Conservation (phyloP, 169 alveolate species). For the Cryptosporidium viatorum region DNA sequence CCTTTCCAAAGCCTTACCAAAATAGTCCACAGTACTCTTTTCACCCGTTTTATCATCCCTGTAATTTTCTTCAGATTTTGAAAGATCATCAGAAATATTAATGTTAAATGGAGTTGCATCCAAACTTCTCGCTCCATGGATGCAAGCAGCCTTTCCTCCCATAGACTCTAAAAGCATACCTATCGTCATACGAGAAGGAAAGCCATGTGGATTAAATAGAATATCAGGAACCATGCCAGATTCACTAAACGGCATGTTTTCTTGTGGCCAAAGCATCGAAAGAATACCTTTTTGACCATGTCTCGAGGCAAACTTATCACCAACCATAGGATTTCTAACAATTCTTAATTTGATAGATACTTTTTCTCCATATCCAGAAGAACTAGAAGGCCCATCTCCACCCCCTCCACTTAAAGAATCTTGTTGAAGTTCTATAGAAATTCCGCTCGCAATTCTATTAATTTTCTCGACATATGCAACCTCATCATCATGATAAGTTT, state of each 20-base stretch:
- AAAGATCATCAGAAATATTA: slow-evolving; percentile 76
- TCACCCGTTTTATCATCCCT: slow-evolving; percentile 20
- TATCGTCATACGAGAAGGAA: slow-evolving; percentile 99
- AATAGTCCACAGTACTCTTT: slow-evolving; percentile 77
- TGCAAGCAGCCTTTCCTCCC: slow-evolving; percentile 99
- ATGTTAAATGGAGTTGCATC: slow-evolving; percentile 91
- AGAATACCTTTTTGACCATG: slow-evolving; percentile 99
- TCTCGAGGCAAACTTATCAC: slow-evolving; percentile 99
- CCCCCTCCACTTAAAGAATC: slow-evolving; percentile 55
- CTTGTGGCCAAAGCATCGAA: slow-evolving; percentile 97
- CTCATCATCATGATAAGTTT: slow-evolving; percentile 81
- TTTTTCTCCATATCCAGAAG: slow-evolving; percentile 68
- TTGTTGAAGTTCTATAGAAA: slow-evolving; percentile 40
- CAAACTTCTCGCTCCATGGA: slow-evolving; percentile 90
- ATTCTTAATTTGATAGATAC: slow-evolving; percentile 73
- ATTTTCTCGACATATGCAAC: slow-evolving; percentile 82
- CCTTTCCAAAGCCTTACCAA: slow-evolving; percentile 77
- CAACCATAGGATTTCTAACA: slow-evolving; percentile 96
- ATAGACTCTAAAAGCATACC: slow-evolving; percentile 98
- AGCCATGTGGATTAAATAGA: slow-evolving; percentile 99
- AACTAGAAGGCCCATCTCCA: slow-evolving; percentile 46
- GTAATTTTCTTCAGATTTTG: slow-evolving; percentile 36
- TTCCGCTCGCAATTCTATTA: slow-evolving; percentile 75
- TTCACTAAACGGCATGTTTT: slow-evolving; percentile 99
- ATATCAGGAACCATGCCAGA: slow-evolving; percentile 99